Base-by-base conservation (phyloP, 2,329 filamentous ascomycete genomes). In the Pyrenochaeta sp. region DNA sequence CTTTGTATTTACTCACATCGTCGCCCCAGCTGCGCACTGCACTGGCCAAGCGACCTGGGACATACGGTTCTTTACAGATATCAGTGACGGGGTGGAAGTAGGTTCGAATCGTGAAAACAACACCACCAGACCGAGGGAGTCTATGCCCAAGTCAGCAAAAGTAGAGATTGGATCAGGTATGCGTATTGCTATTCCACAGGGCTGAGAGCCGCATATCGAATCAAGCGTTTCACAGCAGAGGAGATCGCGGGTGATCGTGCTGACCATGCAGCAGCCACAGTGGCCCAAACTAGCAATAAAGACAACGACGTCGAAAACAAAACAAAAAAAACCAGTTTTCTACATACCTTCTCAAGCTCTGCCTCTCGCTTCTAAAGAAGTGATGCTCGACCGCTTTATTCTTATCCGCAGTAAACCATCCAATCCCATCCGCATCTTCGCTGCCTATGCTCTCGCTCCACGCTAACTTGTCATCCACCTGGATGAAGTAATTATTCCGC, bases 401-500 rank as follows among this genome's bases (percentile, higher is more conserved):
- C 77, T 91, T 91, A 74, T 90, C 84, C 1, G 90, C 90, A 3
- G 88, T 90, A 67, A 83, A 85, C 91, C 91, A 96, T 36, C 87
- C 87, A 1, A 87, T 84, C 0, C 80, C 79, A 0, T 79, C 76
- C 1, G 77, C 75, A 69, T 96, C 90, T 74, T 96, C 92, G 14
- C 77, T 64, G 0, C 91, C 91, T 61, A 96, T 93, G 64, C 86
- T 90, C 66, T 81, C 78, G 54, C 87, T 90, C 91, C 91, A 96
- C 0, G 89, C 80, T 1, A 96, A 79, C 4, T 83, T 76, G 51
- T 92, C 90, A 68, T 96, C 91, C 1, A 95, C 90, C 76, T 96
- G 91, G 58, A 96, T 84, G 78, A 96, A 96, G 76, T 95, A 96
- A 71, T 95, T 94, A 71, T 93, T 91, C 53, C 91, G 81, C 17